Percentiles rank a stretch among this genome's conserved stretches.
Conservation (phyloP, 306 rosid genomes). For the Castanopsis chinensis region DNA sequence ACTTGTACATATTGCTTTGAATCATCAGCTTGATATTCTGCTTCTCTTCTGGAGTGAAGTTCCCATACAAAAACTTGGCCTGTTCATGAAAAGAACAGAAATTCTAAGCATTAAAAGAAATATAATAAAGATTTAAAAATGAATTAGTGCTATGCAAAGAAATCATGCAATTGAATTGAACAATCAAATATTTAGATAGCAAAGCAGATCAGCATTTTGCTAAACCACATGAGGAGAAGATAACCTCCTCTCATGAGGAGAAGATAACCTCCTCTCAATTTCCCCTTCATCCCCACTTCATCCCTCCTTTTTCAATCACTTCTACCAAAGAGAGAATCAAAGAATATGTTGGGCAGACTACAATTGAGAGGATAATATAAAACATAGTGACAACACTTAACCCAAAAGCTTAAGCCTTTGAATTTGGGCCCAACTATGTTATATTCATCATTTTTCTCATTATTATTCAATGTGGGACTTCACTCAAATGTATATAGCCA, state of each 20-base stretch:
- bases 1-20: slow-evolving; percentile 90
- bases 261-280: not conserved
- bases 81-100: slow-evolving; percentile 31
- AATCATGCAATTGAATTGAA: no score
- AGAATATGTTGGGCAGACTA: no score
- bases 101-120: slow-evolving; percentile 8
- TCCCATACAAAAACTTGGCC: slow-evolving; percentile 80
- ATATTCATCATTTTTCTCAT: no score
- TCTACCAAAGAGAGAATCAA: no score
- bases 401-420: no score
- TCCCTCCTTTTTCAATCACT: not conserved
- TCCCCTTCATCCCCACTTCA: not conserved
- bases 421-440: no score
- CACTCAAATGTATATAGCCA: no score
- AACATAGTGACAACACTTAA: no score
- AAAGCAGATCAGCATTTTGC: not conserved
- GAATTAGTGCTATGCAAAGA: no score
- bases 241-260: not conserved
- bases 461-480: no score
- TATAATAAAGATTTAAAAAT: not conserved
- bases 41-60: slow-evolving; percentile 68
- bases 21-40: slow-evolving; percentile 82
- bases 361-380: no score
- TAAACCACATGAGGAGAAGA: not conserved
- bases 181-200: no score